Evolutionary conservation across 805 yeast species (phyloP).

Genomic region (Metschnikowia arizonensis): DNA sequence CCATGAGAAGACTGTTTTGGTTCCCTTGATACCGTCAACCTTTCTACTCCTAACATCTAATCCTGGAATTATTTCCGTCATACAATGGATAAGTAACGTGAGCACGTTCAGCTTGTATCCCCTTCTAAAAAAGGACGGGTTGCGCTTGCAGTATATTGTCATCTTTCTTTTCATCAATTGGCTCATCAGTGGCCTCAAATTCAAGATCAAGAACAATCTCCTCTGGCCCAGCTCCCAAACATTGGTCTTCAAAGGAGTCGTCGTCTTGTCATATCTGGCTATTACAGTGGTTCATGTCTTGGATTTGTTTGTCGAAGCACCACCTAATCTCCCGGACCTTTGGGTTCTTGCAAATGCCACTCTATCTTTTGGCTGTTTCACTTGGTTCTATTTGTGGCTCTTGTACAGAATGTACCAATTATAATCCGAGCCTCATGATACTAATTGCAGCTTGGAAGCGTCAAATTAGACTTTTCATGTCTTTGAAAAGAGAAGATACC

Average conservation of each 20-base stretch:
- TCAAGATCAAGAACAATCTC: constrained; percentile 16
- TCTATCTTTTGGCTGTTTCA: constrained; percentile 72
- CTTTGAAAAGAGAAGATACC: constrained; percentile 44
- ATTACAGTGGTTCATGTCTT: constrained; percentile 49
- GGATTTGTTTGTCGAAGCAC: constrained; percentile 52
- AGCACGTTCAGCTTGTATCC: constrained; percentile 89
- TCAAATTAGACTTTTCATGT: constrained; percentile 2
- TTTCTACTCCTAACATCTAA: constrained; percentile 55
- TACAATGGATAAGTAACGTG: constrained; percentile 83
- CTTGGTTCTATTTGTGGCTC: constrained; percentile 78
- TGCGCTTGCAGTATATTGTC: constrained; percentile 67
- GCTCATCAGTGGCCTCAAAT: constrained; percentile 65
- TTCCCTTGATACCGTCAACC: constrained; percentile 84
- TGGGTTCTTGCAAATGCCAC: constrained; percentile 77
- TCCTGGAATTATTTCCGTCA: constrained; percentile 60
- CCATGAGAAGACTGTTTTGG: constrained; percentile 86
- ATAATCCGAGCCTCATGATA: constrained; percentile 1
- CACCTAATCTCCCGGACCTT: constrained; percentile 68
- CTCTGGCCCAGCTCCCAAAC: constrained; percentile 22
- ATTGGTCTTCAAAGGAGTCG: constrained; percentile 25
- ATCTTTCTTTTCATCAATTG: constrained; percentile 66
- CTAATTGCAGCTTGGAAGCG: constrained; percentile 1
- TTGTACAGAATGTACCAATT: constrained; percentile 42
- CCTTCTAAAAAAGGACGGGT: constrained; percentile 67
- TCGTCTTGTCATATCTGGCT: constrained; percentile 33